Percentiles rank a stretch among this genome's conserved stretches.
phyloP scores from a whole-genome alignment of 306 rosid species.

The Dalbergia oliveri region DNA sequence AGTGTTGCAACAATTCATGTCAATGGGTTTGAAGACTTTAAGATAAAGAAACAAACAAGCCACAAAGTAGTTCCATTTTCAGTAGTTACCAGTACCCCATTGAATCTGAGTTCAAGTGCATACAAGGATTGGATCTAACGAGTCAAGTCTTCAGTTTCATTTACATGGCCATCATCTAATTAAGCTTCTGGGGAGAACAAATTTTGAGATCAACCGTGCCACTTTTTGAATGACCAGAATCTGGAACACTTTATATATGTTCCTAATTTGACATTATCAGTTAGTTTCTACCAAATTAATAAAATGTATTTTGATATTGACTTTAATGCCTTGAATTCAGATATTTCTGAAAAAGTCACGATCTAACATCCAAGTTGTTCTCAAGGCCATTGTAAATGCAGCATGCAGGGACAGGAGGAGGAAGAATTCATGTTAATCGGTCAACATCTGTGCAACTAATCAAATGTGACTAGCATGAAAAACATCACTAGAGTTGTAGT shows the following conservation, averaged over 20 bases:
- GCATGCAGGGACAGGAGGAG: background rate
- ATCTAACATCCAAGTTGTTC: conserved; percentile 20
- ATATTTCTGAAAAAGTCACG: background rate
- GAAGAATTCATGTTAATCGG: background rate
- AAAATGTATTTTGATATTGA: conserved; percentile 9
- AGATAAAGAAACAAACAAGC: background rate
- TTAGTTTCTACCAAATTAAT: background rate
- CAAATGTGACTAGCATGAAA: background rate
- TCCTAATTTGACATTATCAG: conserved; percentile 2
- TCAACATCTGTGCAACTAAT: conserved; percentile 8
- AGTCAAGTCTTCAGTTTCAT: background rate
- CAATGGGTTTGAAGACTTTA: background rate
- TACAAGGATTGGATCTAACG: background rate
- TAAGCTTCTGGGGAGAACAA: no score
- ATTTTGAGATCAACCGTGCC: background rate
- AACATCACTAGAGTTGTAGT: background rate
- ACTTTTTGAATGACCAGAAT: conserved; percentile 3
- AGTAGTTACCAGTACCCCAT: background rate
- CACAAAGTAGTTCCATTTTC: background rate
- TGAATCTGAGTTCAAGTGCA: conserved; percentile 29
- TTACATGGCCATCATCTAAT: background rate
- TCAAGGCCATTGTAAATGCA: background rate
- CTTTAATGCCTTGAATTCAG: background rate
- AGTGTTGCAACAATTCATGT: background rate
- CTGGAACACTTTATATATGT: conserved; percentile 2